Base-by-base conservation (phyloP, 371 early-diverging fungal genomes). In the Circinella minor region DNA sequence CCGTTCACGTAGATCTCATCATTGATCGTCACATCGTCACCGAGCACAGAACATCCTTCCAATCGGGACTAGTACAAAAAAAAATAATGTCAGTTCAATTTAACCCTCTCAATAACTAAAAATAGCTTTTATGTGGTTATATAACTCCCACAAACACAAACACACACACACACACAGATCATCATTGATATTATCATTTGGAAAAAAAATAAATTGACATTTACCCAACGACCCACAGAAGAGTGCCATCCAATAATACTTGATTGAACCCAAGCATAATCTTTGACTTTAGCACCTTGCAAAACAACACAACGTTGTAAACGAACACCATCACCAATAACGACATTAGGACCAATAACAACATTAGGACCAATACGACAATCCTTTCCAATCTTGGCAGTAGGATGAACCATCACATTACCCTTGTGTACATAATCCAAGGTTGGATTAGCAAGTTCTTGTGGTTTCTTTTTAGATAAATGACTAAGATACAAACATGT, bases 201-300 rank as follows among this genome's bases (percentile, higher is more conserved):
- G 11, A 43, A 43, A 3, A 43, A 43, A 43, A 9, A n/a, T n/a
- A n/a, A 43, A 43, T 43, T 13, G 51, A 47, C 1, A 47, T 62
- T 68, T 51, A 68, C 68, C 99, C 97, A 98, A 71, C 94, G 89
- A 20, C 98, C 98, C 18, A 99, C 87, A 34, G 92, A 92, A 59
- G 96, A 95, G 79, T 96, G 92, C 99, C 98, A 99, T 69, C 99
- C 99, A 38, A 99, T 89, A 76, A 99, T 99, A 63, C 93, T 90
- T 73, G 91, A 92, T 73, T 92, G 89, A 66, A 99, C 89, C 93
- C 95, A 95, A 9, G 96, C 94, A 82, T 92, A 90, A 82, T 97
- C 95, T 80, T 93, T 95, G 74, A 99, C 86, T 39, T 86, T 83
- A 17, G 93, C 87, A 65, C 93, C 95, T 74, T 98, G 96, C 82